Conservation (phyloP, 1,139 yeast genomes). For the Blastobotrys arbuscula region DNA sequence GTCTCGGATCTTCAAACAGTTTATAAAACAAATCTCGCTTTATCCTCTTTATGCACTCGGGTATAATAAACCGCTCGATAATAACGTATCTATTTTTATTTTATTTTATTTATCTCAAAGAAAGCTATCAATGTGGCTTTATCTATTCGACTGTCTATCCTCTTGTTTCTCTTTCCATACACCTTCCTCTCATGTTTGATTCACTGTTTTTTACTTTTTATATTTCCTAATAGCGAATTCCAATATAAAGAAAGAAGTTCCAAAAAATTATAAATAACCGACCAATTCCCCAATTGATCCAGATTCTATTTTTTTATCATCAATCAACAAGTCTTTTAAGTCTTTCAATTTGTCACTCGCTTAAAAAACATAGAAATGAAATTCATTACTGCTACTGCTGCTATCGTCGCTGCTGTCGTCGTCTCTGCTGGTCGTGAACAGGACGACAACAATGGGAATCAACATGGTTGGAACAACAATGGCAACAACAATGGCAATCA, state of each 20-base stretch:
- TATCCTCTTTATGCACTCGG: too few species aligned
- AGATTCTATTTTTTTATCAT: not conserved
- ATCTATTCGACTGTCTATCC: too few species aligned
- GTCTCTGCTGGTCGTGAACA: slow-evolving; percentile 17
- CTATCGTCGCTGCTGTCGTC: slow-evolving; percentile 28
- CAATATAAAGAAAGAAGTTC: not conserved
- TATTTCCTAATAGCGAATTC: too few species aligned
- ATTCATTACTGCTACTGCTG: slow-evolving; percentile 30
- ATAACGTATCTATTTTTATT: too few species aligned
- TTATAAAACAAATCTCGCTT: too few species aligned
- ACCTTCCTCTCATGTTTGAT: too few species aligned
- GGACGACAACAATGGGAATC: not conserved
- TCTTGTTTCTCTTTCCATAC: too few species aligned
- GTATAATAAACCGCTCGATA: too few species aligned
- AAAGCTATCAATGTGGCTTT: too few species aligned
- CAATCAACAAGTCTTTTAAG: slow-evolving; percentile 8
- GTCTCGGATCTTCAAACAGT: not conserved
- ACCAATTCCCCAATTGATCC: not conserved
- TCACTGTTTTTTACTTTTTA: too few species aligned
- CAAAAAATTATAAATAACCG: slow-evolving; percentile 2
- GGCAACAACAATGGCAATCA: slow-evolving; percentile 17
- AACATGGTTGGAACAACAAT: slow-evolving; percentile 8
- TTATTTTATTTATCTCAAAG: too few species aligned
- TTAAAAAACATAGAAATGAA: slow-evolving; percentile 27
- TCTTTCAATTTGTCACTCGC: slow-evolving; percentile 22